Evolutionary conservation across 805 yeast genomes (phyloP).

Genomic region (Candida ponderosae): DNA sequence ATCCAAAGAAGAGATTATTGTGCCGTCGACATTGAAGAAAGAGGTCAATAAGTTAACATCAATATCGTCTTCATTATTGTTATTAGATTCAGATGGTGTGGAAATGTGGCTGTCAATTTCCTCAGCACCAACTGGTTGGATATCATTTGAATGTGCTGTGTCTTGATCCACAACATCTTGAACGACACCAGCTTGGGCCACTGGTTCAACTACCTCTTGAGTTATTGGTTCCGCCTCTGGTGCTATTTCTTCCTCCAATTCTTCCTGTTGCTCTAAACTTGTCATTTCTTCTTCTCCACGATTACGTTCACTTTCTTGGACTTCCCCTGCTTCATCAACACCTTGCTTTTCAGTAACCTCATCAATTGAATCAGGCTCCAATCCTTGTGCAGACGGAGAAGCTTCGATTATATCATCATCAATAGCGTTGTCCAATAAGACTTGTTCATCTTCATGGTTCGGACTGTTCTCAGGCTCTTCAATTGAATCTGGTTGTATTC

Average conservation of each 20-base stretch:
- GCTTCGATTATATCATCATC: not conserved
- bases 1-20: constrained; percentile 16
- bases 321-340: not conserved
- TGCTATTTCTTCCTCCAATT: not conserved
- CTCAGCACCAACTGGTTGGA: no score
- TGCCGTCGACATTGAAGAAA: constrained; percentile 24
- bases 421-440: no score
- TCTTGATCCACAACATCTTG: not conserved
- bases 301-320: no score
- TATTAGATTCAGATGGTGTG: not conserved
- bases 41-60: constrained; percentile 20
- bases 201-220: not conserved
- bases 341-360: not conserved
- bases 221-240: not conserved
- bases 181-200: not conserved
- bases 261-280: not conserved
- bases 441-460: not conserved
- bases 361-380: not conserved
- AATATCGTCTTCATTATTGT: not conserved
- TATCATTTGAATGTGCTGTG: not conserved
- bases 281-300: not conserved
- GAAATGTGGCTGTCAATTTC: no score
- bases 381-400: not conserved
- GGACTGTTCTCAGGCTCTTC: not conserved
- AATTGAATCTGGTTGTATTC: not conserved